Evolutionary conservation across 371 early-diverging fungal genomes (phyloP).

Genomic region (Lichtheimia ornata): DNA sequence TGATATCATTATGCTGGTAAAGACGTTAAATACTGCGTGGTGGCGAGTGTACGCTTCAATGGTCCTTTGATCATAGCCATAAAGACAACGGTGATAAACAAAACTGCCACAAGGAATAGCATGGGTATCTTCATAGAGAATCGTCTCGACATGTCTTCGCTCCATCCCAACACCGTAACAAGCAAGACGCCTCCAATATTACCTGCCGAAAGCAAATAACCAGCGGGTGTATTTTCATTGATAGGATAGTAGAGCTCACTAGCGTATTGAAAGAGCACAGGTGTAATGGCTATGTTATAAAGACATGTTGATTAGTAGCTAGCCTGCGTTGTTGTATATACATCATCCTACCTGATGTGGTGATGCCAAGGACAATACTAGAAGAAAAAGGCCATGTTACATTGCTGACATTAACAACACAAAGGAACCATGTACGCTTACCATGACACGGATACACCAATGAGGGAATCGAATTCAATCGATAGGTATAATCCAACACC

Average conservation of each 20-base stretch:
- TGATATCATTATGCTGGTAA: not conserved
- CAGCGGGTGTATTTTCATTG: constrained; percentile 53
- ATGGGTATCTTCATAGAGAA: constrained; percentile 47
- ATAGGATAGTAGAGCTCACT: constrained; percentile 46
- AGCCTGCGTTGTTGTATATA: not conserved
- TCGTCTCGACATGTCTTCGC: constrained; percentile 18
- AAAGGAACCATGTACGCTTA: constrained; percentile 8
- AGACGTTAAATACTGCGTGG: constrained; percentile 1
- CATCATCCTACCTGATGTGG: constrained; percentile 42
- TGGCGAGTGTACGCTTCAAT: constrained; percentile 24
- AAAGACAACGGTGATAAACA: constrained; percentile 25
- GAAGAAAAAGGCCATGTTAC: not conserved
- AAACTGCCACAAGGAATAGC: constrained; percentile 22
- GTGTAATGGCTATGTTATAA: constrained; percentile 38
- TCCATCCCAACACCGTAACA: constrained; percentile 49
- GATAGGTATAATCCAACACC: constrained; percentile 29
- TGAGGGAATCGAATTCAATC: constrained; percentile 22
- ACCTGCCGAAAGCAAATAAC: constrained; percentile 45
- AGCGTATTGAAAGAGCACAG: constrained; percentile 57
- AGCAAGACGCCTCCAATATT: constrained; percentile 43
- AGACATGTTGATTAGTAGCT: not conserved
- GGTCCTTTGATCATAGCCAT: constrained; percentile 37
- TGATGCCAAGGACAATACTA: constrained; percentile 46
- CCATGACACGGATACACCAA: constrained; percentile 36
- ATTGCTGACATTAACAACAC: too few species aligned